Evolutionary conservation across 192 early-diverging fungal genomes (phyloP).

Genomic region (Coemansia sp.): DNA sequence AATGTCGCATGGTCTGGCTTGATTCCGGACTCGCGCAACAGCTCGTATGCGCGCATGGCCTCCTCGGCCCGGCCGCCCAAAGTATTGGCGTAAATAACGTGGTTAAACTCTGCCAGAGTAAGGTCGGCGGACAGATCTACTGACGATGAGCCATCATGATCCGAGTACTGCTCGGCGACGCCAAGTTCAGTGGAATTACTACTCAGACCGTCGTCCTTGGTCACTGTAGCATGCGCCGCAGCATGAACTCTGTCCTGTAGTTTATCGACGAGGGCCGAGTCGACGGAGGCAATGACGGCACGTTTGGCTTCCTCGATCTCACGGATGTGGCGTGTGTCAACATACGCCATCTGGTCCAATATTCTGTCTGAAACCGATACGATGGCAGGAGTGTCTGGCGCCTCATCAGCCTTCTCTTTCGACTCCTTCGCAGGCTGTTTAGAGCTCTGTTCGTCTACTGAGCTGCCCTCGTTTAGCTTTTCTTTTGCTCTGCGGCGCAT

Average conservation of each 20-base stretch:
- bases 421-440: not conserved
- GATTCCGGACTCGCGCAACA: conserved; percentile 61
- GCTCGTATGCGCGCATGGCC: conserved; percentile 63
- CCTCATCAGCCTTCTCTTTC: not conserved
- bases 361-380: conserved; percentile 29
- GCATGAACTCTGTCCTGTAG: conserved; percentile 30
- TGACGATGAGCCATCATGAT: not conserved
- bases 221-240: not conserved
- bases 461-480: not conserved
- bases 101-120: conserved; percentile 49
- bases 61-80: conserved; percentile 58
- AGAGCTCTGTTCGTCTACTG: not conserved
- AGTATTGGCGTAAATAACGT: conserved; percentile 66
- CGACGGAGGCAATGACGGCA: conserved; percentile 32
- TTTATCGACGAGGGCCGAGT: conserved; percentile 12
- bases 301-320: conserved; percentile 46
- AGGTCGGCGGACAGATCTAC: conserved; percentile 18
- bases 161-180: not conserved
- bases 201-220: not conserved
- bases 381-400: not conserved
- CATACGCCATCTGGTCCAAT: conserved; percentile 44
- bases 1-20: conserved; percentile 68
- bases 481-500: conserved; percentile 22
- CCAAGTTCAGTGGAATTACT: not conserved
- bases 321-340: conserved; percentile 42